Evolutionary conservation across 2,329 filamentous ascomycete species (phyloP), one percentile per base, ranked within the genome.

Genomic region (Colletotrichum gigasporum): DNA sequence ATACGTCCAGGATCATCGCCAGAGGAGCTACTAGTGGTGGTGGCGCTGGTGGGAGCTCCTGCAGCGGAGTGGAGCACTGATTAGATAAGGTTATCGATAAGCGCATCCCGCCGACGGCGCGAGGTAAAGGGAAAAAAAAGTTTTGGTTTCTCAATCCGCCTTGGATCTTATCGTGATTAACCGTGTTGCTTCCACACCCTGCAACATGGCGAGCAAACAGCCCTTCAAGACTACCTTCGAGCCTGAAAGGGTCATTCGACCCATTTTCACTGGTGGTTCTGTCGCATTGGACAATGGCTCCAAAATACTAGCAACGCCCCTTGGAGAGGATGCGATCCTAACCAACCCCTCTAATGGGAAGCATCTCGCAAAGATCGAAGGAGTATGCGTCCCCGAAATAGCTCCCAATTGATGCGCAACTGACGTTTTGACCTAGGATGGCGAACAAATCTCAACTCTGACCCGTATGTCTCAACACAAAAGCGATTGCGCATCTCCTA

Each of bases 261-360:
- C 96, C 18, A 95, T 98, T 51, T 97, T 96, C 75, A 97, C 95
- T 2, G 96, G 96, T 57, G 96, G 96, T 42, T 91, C 92, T 69
- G 89, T 97, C 63, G 89, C 93, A 28, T 86, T 98, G 66, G 93
- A 95, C 82, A 87, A 90, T 76, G 88, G 88, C 79, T 94, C 94
- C 53, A 87, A 88, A 71, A 87, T 98, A 67, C 85, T 99, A 57
- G 95, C 94, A 42, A 94, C 94, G 22, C 94, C 92, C 34, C 81
- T 98, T n/a, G 94, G 92, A 34, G 96, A 99, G 76, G 93, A 97
- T 86, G 94, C 89, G 16, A 81, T 98, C 56, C 82, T 99, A 70
- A 96, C 95, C 22, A 90, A 97, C 78, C 84, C 97, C 68, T 86
- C 90, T 70, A 96, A 90, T 34, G 94, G 95, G 37, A 89, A 88